Evolutionary conservation across 345 rosid genomes (phyloP), one percentile per base, ranked within the genome.

Genomic region (Pistacia integerrima): DNA sequence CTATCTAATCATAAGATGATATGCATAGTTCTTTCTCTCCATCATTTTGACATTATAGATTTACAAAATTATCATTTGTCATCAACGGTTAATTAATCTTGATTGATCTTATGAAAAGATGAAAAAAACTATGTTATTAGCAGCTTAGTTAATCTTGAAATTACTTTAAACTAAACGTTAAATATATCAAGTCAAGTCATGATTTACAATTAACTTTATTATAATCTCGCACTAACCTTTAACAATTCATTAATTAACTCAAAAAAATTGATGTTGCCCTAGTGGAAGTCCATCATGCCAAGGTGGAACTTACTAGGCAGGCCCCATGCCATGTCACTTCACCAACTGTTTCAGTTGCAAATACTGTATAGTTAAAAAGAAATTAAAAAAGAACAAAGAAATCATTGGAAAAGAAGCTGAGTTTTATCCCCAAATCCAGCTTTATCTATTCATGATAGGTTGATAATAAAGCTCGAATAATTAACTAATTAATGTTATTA

Each of bases 241-340:
- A 8, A 41, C 0, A 41, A 41, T 41, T 41, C 44, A 0, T 41
- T 41, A 5, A 41, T 41, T 51, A 20, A 79, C 60, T 66, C 9
- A 35, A 8, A 77, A 41, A 63, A 36, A 66, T 64, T 5, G 64
- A 77, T 64, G 80, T 28, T 52, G 72, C 73, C 44, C 36, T 64
- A 77, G 87, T 80, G 81, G 77, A 80, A 78, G 28, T 78, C 76
- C 84, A 80, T 67, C 76, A 68, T 63, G 72, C 74, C 78, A 77
- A 80, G 80, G 72, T 67, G 89, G 82, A 80, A 12, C 72, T 72
- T 75, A 79, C 38, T 61, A 77, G 73, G 79, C 66, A 75, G 77
- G 71, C 11, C 84, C 80, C 71, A 69, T 54, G 46, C 25, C n/a
- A 46, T 38, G 44, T 76, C 80, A 67, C 79, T 62, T 82, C 85